Base-by-base conservation (phyloP, 352 stramenopile species). In the Phytophthora citricola region DNA sequence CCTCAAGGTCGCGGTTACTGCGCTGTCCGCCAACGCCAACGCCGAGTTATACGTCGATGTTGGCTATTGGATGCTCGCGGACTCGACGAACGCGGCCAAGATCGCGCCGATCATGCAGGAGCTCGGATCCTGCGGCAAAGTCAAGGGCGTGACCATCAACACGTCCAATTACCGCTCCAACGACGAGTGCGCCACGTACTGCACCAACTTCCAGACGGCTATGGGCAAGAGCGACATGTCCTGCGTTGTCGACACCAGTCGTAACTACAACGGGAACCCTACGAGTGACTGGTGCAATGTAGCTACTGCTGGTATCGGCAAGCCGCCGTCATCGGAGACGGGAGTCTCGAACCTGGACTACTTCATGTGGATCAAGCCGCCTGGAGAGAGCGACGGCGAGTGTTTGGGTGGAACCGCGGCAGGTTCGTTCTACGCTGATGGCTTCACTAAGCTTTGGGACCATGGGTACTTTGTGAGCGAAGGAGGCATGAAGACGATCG, bases 231-330 rank as follows among this genome's bases (percentile, higher is more conserved):
- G 17, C 3, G 69, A 69, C 24, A 74, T 81, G 43, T 66, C 55
- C 17, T 92, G 83, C 58, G 66, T 89, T 51, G 72, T 87, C 14
- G 83, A 92, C 52, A 89, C 83, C 0, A 87, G 77, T 1, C 76
- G 83, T 9, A 90, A 92, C 62, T 83, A 76, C 58, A 71, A 73
- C n/a, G 69, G 60, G 1, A 60, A 61, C 1, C 60, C 64, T 4
- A 78, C 72, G 0, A 73, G 48, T 10, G 83, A 90, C 41, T 92
- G 83, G 83, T 92, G 83, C 74, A 92, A 92, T 62, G 66, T 81
- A n/a, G 49, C 63, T 10, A 75, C 63, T 12, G 79, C 70, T 5
- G 83, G 79, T 36, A 82, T 92, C 14, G 83, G 83, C 26, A 55
- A 66, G 10, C 79, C 79, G 26, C 79, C 81, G 2, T 74, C 78